Conservation (phyloP, 2,329 filamentous ascomycete species). For the Fusarium nisikadoi region DNA sequence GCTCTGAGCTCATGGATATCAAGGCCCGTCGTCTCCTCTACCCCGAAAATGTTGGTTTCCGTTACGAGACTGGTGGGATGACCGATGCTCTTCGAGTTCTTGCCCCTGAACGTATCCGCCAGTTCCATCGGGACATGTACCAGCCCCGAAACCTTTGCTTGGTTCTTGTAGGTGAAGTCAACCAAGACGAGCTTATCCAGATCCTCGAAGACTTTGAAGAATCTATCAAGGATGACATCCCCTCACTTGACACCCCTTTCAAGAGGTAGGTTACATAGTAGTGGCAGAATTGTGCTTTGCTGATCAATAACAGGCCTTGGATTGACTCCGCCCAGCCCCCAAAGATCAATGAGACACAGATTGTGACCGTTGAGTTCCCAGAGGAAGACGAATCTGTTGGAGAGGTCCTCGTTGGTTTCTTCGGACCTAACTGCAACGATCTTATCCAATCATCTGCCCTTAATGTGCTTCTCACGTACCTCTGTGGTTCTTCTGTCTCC, state of each 20-base stretch:
- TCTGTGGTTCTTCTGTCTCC: constrained; percentile 92
- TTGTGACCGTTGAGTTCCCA: constrained; percentile 88
- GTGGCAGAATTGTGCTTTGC: neutral
- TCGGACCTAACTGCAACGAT: constrained; percentile 85
- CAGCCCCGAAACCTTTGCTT: constrained; percentile 95
- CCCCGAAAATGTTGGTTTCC: constrained; percentile 88
- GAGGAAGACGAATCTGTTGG: constrained; percentile 96
- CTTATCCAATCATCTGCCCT: constrained; percentile 75
- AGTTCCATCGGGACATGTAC: constrained; percentile 97
- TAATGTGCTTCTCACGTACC: constrained; percentile 83
- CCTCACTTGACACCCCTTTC: constrained; percentile 78
- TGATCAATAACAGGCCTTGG: constrained; percentile 71
- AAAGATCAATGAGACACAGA: constrained; percentile 73
- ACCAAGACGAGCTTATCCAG: constrained; percentile 81
- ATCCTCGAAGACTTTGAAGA: constrained; percentile 91
- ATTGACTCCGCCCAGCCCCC: constrained; percentile 86
- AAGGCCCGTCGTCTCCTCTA: constrained; percentile 83
- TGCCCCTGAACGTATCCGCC: constrained; percentile 89
- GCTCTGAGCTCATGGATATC: constrained; percentile 87
- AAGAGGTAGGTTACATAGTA: constrained; percentile 60
- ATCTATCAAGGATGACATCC: constrained; percentile 84
- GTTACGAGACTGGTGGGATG: constrained; percentile 98
- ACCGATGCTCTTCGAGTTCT: constrained; percentile 89
- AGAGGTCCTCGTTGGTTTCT: constrained; percentile 85
- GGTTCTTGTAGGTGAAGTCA: constrained; percentile 89